phyloP scores from a whole-genome alignment of 495 filamentous ascomycete genomes.

The Aspergillus sclerotiicarbonarius region DNA sequence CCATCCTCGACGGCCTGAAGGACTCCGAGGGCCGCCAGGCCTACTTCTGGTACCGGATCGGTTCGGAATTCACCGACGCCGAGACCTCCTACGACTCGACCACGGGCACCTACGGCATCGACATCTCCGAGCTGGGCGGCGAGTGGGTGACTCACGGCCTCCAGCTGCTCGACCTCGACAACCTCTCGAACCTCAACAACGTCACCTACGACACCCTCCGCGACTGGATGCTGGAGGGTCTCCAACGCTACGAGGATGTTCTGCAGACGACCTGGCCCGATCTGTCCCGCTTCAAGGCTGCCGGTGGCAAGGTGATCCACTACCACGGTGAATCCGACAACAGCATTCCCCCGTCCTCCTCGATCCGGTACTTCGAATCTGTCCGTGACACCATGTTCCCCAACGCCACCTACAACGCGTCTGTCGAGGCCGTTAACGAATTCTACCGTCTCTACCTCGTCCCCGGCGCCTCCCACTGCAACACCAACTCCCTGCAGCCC shows the following conservation, averaged over 20 bases:
- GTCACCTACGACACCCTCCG: slow-evolving; percentile 49
- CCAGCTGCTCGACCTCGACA: slow-evolving; percentile 13
- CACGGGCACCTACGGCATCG: slow-evolving; percentile 36
- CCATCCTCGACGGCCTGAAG: slow-evolving; percentile 42
- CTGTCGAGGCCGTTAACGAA: slow-evolving; percentile 37
- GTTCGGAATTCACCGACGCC: slow-evolving; percentile 41
- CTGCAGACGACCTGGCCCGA: slow-evolving; percentile 45
- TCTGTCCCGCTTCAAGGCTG: slow-evolving; percentile 37
- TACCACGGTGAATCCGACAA: slow-evolving; percentile 53
- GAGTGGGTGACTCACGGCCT: slow-evolving; percentile 21
- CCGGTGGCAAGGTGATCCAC: slow-evolving; percentile 52
- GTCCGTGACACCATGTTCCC: slow-evolving; percentile 52
- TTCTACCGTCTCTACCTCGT: slow-evolving; percentile 55
- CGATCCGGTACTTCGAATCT: slow-evolving; percentile 48
- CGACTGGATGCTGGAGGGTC: slow-evolving; percentile 40
- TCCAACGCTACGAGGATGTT: slow-evolving; percentile 17
- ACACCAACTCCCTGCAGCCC: slow-evolving; percentile 35
- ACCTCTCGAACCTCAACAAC: slow-evolving; percentile 34
- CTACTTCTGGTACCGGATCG: slow-evolving; percentile 46
- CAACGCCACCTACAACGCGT: slow-evolving; percentile 30
- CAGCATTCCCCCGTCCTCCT: slow-evolving; percentile 45
- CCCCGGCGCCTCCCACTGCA: slow-evolving; percentile 52
- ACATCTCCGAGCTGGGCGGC: slow-evolving; percentile 34
- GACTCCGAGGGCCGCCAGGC: slow-evolving; percentile 42
- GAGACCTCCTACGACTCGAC: slow-evolving; percentile 39